Evolutionary conservation across 2,329 filamentous ascomycete species (phyloP), one percentile per base, ranked within the genome.

Genomic region (Bipolaris zeicola): DNA sequence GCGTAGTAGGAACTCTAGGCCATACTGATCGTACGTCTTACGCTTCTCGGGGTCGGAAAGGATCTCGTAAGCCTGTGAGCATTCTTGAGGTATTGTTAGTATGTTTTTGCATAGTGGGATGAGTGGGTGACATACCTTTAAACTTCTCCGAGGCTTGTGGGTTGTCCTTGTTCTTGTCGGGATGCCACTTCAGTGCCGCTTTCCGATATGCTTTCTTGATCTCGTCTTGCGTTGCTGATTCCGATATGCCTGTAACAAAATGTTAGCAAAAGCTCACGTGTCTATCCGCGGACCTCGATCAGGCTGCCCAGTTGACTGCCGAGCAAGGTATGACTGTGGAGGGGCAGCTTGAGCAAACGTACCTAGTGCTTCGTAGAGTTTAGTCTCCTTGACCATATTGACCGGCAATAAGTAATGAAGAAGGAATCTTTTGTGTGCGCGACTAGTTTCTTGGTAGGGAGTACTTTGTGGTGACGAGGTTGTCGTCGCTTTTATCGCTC

Each of bases 181-280:
- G 95, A 74, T 99, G 95, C 79, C 87, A 93, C 80, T 93, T 96
- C 75, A 98, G 79, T 52, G 94, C 94, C 53, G 88, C 85, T 83
- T 96, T 96, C 62, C 90, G 86, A 78, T 96, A 96, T 56, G 88
- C 95, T 77, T 98, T 99, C 77, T 97, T 98, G 76, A 99, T 96
- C 64, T 98, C 94, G 73, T 97, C 94, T 78, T 96, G 91, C 22
- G 87, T 84, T 22, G 93, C 92, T 58, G 87, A 85, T 36, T 94
- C 86, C 76, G 91, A 89, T 78, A 97, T 82, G 74, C 84, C 76
- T 78, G 50, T 24, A 31, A 7, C 6, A 28, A 6, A 11, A 26
- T 47, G 64, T 75, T 50, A 74, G 70, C 54, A 64, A 33, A 18
- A 24, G 47, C 43, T 16, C 39, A 57, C 56, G 52, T 55, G 38